Conservation (phyloP, 345 rosid species). For the Toxicodendron radicans region DNA sequence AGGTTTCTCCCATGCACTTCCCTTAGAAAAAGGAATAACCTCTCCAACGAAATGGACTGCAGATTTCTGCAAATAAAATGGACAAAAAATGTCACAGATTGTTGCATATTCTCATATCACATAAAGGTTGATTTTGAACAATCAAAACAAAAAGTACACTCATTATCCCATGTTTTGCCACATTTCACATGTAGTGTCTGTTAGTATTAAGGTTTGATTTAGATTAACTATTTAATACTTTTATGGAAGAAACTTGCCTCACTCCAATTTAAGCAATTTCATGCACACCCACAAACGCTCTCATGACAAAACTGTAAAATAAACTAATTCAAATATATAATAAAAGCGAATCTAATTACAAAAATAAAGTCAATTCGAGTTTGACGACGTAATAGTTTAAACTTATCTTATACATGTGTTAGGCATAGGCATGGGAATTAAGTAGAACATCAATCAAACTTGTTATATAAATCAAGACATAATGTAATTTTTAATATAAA, state of each 20-base stretch:
- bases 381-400: too few species aligned
- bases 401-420: too few species aligned
- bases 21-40: slow-evolving; percentile 81
- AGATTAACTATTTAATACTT: background rate
- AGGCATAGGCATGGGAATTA: too few species aligned
- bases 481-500: too few species aligned
- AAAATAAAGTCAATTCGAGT: background rate
- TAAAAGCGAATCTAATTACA: background rate
- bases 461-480: too few species aligned
- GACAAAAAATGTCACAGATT: background rate
- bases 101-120: background rate
- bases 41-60: slow-evolving; percentile 26
- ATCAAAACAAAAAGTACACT: background rate
- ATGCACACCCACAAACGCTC: background rate
- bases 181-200: background rate
- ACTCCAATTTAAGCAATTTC: background rate
- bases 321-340: background rate
- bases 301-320: background rate
- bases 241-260: background rate
- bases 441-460: too few species aligned
- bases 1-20: slow-evolving; percentile 84
- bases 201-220: background rate
- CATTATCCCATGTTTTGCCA: background rate
- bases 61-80: background rate
- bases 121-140: background rate